Evolutionary conservation across 2,329 filamentous ascomycete genomes (phyloP).

Genomic region (Arthrinium phaeospermum): DNA sequence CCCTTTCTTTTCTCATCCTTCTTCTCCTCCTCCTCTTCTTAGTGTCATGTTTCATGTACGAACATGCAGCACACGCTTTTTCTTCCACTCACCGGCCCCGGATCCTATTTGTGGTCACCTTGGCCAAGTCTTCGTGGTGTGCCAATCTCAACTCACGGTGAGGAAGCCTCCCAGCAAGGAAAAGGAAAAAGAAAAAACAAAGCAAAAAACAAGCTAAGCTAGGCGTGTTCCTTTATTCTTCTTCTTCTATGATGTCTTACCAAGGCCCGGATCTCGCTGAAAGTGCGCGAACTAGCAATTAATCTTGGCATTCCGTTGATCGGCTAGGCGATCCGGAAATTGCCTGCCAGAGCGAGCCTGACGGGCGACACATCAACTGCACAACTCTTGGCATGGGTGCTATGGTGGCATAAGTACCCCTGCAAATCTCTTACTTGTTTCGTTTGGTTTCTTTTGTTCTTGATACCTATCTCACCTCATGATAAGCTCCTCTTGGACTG

Average conservation of each 20-base stretch:
- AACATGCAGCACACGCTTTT: not conserved
- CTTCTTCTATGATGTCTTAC: not conserved
- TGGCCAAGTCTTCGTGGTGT: not conserved
- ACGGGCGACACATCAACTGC: not conserved
- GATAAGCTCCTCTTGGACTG: not conserved
- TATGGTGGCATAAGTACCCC: constrained; percentile 3
- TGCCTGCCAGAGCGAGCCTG: not conserved
- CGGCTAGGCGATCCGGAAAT: not conserved
- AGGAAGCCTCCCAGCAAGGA: not conserved
- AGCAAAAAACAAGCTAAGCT: not conserved
- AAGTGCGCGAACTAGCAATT: not conserved
- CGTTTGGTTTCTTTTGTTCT: not conserved
- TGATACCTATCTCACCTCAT: not conserved
- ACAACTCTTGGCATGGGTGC: not conserved
- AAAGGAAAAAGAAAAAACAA: not conserved
- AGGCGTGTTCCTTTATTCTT: not conserved
- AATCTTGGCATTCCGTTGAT: not conserved
- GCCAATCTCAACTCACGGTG: not conserved
- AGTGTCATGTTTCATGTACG: not conserved
- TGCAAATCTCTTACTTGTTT: not conserved
- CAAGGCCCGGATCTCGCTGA: not conserved
- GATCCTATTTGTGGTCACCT: not conserved
- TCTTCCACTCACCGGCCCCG: not conserved
- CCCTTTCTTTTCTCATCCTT: not conserved
- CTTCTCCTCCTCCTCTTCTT: not conserved